phyloP scores from a whole-genome alignment of 2,329 filamentous ascomycete species.

The Aspergillus flavus region DNA sequence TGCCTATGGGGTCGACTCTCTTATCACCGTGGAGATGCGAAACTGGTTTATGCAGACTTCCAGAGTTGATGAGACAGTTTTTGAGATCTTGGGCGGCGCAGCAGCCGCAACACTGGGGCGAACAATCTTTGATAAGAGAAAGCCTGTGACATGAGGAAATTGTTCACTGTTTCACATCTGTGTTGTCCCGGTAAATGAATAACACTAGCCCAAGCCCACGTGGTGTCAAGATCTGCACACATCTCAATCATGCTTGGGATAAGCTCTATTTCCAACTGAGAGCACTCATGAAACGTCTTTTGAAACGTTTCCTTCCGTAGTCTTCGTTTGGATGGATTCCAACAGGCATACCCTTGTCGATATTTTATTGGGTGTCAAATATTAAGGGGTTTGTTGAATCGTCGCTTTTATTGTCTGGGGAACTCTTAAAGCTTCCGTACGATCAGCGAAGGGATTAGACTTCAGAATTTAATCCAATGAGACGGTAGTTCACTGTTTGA shows the following conservation, averaged over 20 bases:
- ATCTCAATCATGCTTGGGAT: neutral
- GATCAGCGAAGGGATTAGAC: neutral
- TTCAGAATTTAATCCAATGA: neutral
- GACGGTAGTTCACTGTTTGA: neutral
- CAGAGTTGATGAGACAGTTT: neutral
- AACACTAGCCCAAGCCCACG: too few species aligned
- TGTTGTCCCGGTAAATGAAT: too few species aligned
- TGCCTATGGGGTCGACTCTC: neutral
- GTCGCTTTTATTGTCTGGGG: too few species aligned
- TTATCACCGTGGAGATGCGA: neutral
- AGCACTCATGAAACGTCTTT: neutral
- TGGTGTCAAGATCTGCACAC: too few species aligned
- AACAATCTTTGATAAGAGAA: neutral
- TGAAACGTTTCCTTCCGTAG: neutral
- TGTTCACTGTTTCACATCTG: neutral
- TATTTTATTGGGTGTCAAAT: too few species aligned
- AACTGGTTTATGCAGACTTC: neutral
- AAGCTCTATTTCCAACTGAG: neutral
- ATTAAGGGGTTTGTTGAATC: too few species aligned
- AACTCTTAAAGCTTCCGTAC: too few species aligned
- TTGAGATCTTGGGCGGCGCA: neutral
- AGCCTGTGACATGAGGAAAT: neutral
- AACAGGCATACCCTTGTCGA: neutral
- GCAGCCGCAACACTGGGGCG: neutral
- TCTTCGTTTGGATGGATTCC: neutral